Percentiles rank a stretch among this genome's conserved stretches.
phyloP scores from a whole-genome alignment of 306 rosid genomes.

The Rubus parviflorus region DNA sequence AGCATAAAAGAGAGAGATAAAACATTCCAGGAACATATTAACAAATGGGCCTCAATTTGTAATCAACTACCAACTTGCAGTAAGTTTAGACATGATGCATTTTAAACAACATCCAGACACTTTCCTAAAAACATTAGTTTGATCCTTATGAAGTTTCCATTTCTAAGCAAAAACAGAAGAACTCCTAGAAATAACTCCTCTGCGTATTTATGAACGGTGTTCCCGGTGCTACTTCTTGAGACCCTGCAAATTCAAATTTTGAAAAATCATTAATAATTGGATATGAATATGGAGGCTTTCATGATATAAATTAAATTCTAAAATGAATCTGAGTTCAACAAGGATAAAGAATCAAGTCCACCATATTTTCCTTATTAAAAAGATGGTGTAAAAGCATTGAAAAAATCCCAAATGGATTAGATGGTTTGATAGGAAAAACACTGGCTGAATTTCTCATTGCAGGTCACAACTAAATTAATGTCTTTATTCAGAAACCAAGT shows the following conservation, averaged over 20 bases:
- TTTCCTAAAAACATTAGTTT: neutral
- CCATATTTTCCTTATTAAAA: neutral
- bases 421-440: too few species aligned
- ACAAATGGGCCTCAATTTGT: neutral
- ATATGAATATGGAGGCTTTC: neutral
- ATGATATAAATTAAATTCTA: neutral
- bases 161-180: slow-evolving; percentile 2
- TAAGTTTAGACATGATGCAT: neutral
- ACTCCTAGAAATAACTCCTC: neutral
- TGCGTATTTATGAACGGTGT: slow-evolving; percentile 2
- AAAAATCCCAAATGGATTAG: too few species aligned
- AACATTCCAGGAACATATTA: neutral
- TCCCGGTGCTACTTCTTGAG: neutral
- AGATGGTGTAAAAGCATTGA: too few species aligned
- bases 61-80: neutral
- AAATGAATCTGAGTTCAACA: neutral
- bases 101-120: neutral
- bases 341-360: neutral
- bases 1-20: neutral
- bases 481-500: too few species aligned
- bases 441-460: too few species aligned
- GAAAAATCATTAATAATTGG: neutral
- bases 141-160: neutral
- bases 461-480: too few species aligned
- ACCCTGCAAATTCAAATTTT: slow-evolving; percentile 15